Base-by-base conservation (phyloP, 2,329 filamentous ascomycete species). In the Aspergillus persii region DNA sequence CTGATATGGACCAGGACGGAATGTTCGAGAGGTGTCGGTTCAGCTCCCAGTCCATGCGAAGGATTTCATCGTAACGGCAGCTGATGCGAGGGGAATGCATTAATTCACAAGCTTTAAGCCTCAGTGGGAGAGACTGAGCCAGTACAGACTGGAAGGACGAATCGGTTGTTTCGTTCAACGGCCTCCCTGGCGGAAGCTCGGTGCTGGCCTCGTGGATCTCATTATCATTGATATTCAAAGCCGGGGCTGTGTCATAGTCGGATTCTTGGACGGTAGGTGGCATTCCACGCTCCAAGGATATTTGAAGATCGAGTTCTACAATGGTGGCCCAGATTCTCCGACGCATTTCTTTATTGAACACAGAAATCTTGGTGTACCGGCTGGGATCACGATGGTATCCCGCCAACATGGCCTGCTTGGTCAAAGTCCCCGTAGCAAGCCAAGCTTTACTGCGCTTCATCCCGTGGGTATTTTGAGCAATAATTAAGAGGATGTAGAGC, bases 261-360 rank as follows among this genome's bases (percentile, higher is more conserved):
- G 70, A 70, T 11, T 70, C 68, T 48, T 76, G 76, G 12, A 80
- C 57, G 1, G 73, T 74, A 44, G 83, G 80, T 2, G 81, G 79
- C 73, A 86, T 81, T 0, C 84, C 84, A 11, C 77, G 76, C 61
- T 86, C 83, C 12, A 86, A 71, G 1, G 82, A 81, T 0, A 81
- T 77, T 63, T 86, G 83, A 2, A 85, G 68, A 57, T 86, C 84
- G 29, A 86, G 70, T 63, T 86, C 83, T 8, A 83, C 71, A 8
- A 85, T 82, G 1, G 84, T 84, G 2, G 76, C 77, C 84, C 84
- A 87, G 2, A 87, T 71, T 48, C 84, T 77, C 54, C 82, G 77
- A 54, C 84, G 79, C 79, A 79, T 77, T 62, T 79, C 77, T 55
- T 74, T 73, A 33, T 78, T 74, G 58, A 79, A 79, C 1, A 65